Evolutionary conservation across 495 filamentous ascomycete species (phyloP).

Genomic region (Trichocladium uniseriatum): DNA sequence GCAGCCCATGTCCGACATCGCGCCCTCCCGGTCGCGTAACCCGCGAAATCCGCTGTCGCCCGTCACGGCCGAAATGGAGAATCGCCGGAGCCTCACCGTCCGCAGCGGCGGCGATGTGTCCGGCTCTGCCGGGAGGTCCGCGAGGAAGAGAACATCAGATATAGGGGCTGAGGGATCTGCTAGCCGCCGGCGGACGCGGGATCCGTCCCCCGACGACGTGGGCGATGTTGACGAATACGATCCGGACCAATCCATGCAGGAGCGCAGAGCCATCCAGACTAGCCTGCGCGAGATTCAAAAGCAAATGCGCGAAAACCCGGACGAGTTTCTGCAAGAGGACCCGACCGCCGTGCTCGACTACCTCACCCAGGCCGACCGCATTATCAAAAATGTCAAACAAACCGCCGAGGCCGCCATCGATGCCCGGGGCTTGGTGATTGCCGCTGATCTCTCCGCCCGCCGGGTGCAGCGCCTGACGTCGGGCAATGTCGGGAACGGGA

Average conservation of each 20-base stretch:
- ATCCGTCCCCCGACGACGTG: constrained; percentile 21
- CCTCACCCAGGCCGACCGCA: constrained; percentile 52
- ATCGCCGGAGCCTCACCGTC: constrained; percentile 14
- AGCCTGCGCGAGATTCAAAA: constrained; percentile 56
- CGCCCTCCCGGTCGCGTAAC: not conserved
- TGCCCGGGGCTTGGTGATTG: constrained; percentile 67
- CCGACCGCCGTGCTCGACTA: constrained; percentile 49
- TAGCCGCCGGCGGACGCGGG: constrained; percentile 31
- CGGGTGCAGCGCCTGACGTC: constrained; percentile 60
- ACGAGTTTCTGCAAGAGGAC: constrained; percentile 52
- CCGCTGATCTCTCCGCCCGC: constrained; percentile 67
- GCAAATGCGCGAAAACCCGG: constrained; percentile 61
- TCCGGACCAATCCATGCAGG: constrained; percentile 76
- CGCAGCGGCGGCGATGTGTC: constrained; percentile 1
- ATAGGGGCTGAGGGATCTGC: constrained; percentile 32
- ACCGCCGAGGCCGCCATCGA: constrained; percentile 91
- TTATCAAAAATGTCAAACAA: constrained; percentile 68
- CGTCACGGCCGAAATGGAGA: constrained; percentile 7
- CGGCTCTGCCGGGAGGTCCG: not conserved
- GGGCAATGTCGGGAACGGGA: constrained; percentile 57
- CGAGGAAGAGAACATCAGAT: constrained; percentile 39
- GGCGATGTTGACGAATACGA: constrained; percentile 56
- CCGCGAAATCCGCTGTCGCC: not conserved
- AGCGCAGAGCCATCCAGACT: constrained; percentile 61
- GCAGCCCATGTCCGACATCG: not conserved